Conservation (phyloP, 129 eudicot species). For the Flaveria sonorensis region DNA sequence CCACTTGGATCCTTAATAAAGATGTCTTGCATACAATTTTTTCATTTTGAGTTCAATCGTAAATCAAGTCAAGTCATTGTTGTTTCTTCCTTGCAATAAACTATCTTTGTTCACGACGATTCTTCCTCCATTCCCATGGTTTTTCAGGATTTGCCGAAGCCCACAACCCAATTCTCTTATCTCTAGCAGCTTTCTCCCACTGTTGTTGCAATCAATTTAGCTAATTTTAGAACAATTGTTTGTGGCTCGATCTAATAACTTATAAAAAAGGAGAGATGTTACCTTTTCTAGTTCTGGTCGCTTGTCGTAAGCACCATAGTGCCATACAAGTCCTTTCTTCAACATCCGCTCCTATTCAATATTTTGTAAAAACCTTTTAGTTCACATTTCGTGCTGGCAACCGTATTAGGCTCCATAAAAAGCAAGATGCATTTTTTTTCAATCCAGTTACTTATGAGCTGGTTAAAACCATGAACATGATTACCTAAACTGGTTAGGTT, state of each 20-base stretch:
- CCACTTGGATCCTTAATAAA: too few relatives aligned
- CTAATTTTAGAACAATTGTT: constrained; percentile 3
- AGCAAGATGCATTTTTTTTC: too few relatives aligned
- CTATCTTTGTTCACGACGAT: constrained; percentile 70
- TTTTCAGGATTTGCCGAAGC: constrained; percentile 82
- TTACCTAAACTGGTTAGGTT: not conserved
- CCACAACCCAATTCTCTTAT: constrained; percentile 85
- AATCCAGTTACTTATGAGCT: too few relatives aligned
- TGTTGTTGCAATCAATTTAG: constrained; percentile 19
- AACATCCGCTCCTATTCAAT: constrained; percentile 69
- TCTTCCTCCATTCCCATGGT: constrained; percentile 95
- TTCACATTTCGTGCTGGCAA: too few relatives aligned
- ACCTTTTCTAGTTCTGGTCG: constrained; percentile 82
- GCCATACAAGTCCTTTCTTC: constrained; percentile 99
- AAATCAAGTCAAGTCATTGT: too few relatives aligned
- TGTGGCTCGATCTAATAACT: not conserved
- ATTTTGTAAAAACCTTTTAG: not conserved
- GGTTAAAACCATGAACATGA: too few relatives aligned
- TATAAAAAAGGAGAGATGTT: not conserved
- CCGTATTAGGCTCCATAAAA: too few relatives aligned
- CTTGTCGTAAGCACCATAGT: constrained; percentile 84
- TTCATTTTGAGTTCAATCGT: too few relatives aligned
- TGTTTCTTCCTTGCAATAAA: not conserved
- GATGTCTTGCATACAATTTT: too few relatives aligned
- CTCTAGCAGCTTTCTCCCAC: constrained; percentile 96